Percentiles rank a stretch among this genome's conserved stretches.
Conservation (phyloP, 2,329 filamentous ascomycete genomes). For the Fusarium sp. region DNA sequence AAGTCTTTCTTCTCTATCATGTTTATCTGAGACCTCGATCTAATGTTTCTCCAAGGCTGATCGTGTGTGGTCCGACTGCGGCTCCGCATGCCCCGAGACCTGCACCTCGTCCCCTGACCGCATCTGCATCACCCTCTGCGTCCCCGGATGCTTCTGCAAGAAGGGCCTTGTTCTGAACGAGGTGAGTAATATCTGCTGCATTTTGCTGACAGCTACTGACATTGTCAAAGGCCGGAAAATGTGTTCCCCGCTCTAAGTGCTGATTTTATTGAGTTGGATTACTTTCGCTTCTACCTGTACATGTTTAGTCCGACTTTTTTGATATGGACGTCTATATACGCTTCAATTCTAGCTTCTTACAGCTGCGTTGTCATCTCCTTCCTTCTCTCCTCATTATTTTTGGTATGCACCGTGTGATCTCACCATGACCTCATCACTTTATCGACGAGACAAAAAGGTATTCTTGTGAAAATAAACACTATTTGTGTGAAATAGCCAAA, state of each 20-base stretch:
- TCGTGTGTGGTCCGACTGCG: neutral
- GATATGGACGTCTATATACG: neutral
- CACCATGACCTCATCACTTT: neutral
- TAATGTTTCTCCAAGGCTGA: neutral
- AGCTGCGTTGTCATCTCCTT: neutral
- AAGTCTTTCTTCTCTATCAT: neutral
- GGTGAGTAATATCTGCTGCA: neutral
- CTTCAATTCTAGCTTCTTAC: neutral
- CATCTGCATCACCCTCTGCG: neutral
- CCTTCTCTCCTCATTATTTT: neutral
- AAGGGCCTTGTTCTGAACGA: neutral
- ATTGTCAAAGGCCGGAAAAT: neutral
- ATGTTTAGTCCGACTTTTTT: neutral
- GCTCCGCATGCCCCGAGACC: constrained; percentile 2
- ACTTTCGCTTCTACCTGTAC: neutral
- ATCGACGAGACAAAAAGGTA: neutral
- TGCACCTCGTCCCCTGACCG: neutral
- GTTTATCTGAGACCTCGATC: neutral
- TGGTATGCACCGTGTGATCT: neutral
- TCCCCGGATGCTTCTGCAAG: constrained; percentile 9
- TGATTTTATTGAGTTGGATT: neutral
- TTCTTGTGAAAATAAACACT: neutral
- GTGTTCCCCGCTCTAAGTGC: neutral
- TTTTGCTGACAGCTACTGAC: neutral
- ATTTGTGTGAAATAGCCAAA: neutral